Evolutionary conservation across 2,329 filamentous ascomycete genomes (phyloP), one percentile per base, ranked within the genome.

Genomic region (Emmonsiellopsis sp.): DNA sequence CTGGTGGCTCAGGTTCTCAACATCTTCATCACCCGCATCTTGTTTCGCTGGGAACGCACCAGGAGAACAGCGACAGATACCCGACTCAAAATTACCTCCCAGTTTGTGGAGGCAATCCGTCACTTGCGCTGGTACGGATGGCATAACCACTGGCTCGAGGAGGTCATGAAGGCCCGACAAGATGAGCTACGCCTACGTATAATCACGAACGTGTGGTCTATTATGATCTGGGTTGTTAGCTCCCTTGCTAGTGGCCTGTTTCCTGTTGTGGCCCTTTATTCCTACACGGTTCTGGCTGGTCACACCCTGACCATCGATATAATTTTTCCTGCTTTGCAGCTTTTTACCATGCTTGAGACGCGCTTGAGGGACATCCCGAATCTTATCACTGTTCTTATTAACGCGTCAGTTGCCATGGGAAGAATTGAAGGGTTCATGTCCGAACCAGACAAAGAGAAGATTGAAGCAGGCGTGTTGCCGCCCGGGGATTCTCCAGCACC

Each of bases 341-440:
- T 95, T 0, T 95, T 95, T 62, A 74, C 76, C 1, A 82, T 92
- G 74, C 73, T 95, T 9, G 86, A 92, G 61, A 76, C 73, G 1
- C 87, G 83, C 56, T 73, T 95, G 48, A 82, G 84, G 53, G 86
- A 90, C 51, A 71, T 94, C 0, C 91, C 91, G 2, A 76, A 81
- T 32, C 73, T 95, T 8, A 83, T 94, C 43, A 89, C 86, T 0
- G 80, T 85, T 0, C 71, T 92, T 4, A 78, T 94, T 59, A 94
- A 95, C 62, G 87, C 89, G 0, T 84, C 81, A n/a, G 85, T 95
- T 15, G 86, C 90, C 0, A 82, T 95, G 57, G 82, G 80, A 7
- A 84, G 90, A 59, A 89, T 95, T 16, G 87, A 95, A 62, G 79
- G 81, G 20, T 95, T 94, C 70, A 94, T 95, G 88, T 73, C 76